Evolutionary conservation across 139 green algal genomes (phyloP).

Genomic region (Haematococcus sp.): DNA sequence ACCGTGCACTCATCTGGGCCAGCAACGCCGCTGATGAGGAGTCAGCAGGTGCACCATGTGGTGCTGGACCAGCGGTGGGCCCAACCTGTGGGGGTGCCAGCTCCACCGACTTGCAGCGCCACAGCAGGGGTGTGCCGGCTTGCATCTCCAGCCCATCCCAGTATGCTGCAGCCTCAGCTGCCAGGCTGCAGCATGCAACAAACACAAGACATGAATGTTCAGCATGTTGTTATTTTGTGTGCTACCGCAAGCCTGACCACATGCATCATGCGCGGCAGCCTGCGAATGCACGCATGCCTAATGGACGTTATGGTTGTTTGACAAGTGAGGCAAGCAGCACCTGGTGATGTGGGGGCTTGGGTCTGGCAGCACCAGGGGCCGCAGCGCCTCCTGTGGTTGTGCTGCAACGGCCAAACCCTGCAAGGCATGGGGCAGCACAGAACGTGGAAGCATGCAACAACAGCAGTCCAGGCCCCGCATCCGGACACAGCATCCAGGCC

Average conservation of each 20-base stretch:
- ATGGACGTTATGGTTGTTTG: background rate
- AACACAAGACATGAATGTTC: background rate
- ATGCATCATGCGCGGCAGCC: background rate
- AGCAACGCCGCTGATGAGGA: constrained; percentile 15
- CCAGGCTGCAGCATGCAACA: constrained; percentile 17
- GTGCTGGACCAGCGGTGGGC: background rate
- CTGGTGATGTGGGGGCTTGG: background rate
- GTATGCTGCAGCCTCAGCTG: constrained; percentile 34
- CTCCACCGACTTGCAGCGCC: constrained; percentile 15
- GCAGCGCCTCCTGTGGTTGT: background rate
- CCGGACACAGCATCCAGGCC: too few relatives aligned
- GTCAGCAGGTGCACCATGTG: background rate
- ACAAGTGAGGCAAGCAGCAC: background rate
- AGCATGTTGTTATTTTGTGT: background rate
- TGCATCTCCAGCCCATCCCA: constrained; percentile 39
- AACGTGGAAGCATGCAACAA: too few relatives aligned
- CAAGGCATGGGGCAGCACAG: too few relatives aligned
- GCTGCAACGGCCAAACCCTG: too few relatives aligned
- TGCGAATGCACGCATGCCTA: background rate
- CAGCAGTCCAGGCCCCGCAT: too few relatives aligned
- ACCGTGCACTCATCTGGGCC: constrained; percentile 6
- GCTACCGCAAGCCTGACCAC: background rate
- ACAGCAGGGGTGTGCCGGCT: constrained; percentile 4
- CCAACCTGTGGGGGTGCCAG: background rate
- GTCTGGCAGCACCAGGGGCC: constrained; percentile 7